Percentiles rank a stretch among this genome's conserved stretches.
Conservation (phyloP, 2,329 filamentous ascomycete species). For the Fusarium sp. region DNA sequence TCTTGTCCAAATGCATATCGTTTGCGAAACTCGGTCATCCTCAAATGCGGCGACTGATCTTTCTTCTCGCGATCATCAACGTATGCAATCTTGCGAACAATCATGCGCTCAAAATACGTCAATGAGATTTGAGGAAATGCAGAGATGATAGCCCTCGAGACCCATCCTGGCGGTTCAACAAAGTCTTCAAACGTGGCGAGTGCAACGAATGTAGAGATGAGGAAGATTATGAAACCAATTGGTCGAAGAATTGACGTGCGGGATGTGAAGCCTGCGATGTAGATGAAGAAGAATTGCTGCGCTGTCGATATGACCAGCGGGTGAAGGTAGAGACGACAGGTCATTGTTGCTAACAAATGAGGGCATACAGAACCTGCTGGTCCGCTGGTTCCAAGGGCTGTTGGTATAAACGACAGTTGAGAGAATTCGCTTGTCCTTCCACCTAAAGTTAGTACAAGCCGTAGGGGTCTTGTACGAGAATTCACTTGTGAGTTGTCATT, state of each 20-base stretch:
- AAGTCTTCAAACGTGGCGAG: conserved; percentile 33
- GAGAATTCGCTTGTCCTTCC: too few relatives aligned
- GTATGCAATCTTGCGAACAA: conserved; percentile 40
- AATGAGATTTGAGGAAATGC: conserved; percentile 41
- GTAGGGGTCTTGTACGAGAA: neutral
- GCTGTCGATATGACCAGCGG: conserved; percentile 36
- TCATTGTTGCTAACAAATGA: conserved; percentile 23
- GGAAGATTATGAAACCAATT: conserved; percentile 35
- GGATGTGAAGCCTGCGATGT: conserved; percentile 39
- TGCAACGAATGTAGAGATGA: conserved; percentile 36
- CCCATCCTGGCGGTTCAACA: conserved; percentile 42
- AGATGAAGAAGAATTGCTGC: conserved; percentile 45
- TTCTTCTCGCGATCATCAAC: conserved; percentile 11
- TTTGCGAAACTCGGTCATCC: conserved; percentile 3
- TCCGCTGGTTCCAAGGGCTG: neutral
- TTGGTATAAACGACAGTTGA: neutral
- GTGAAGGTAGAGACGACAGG: conserved; percentile 34
- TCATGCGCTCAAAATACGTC: conserved; percentile 43
- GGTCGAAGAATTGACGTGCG: conserved; percentile 31
- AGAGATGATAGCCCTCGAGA: conserved; percentile 32
- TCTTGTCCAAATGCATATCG: conserved; percentile 41
- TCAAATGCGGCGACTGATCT: conserved; percentile 3
- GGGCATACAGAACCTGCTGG: neutral
- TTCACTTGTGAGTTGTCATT: neutral
- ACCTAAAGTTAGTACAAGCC: too few relatives aligned